Evolutionary conservation across 2,329 filamentous ascomycete species (phyloP).

Genomic region (Zymoseptoria crescenta): DNA sequence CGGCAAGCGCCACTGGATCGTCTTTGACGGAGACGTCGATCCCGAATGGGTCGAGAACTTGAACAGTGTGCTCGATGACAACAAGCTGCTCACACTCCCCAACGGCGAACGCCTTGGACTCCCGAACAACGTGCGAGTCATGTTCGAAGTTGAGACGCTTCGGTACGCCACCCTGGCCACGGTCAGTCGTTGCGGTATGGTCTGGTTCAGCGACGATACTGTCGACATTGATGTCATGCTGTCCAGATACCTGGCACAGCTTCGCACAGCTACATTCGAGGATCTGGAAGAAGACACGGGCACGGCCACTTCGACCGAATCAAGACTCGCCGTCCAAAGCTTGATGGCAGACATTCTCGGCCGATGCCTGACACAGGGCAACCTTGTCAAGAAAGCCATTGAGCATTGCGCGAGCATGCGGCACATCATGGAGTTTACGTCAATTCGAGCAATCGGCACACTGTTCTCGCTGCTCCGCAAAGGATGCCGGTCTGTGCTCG

Average conservation of each 20-base stretch:
- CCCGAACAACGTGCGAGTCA: conserved; percentile 90
- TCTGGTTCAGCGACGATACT: conserved; percentile 99
- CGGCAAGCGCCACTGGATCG: conserved; percentile 95
- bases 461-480: conserved; percentile 96
- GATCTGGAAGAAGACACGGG: conserved; percentile 90
- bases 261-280: conserved; percentile 79
- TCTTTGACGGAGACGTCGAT: conserved; percentile 98
- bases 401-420: conserved; percentile 68
- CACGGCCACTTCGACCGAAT: conserved; percentile 49
- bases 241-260: conserved; percentile 75
- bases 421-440: conserved; percentile 98
- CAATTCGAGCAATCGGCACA: conserved; percentile 81
- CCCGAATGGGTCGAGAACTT: conserved; percentile 99
- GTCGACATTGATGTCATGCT: conserved; percentile 92
- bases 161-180: conserved; percentile 97
- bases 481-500: conserved; percentile 79
- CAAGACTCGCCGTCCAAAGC: conserved; percentile 65
- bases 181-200: conserved; percentile 99
- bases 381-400: conserved; percentile 72
- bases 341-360: conserved; percentile 74
- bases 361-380: conserved; percentile 65
- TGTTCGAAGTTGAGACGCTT: conserved; percentile 98
- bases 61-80: conserved; percentile 98
- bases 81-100: conserved; percentile 91
- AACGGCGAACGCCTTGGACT: conserved; percentile 97